Evolutionary conservation across 495 filamentous ascomycete genomes (phyloP), one percentile per base, ranked within the genome.

Genomic region (Pyrenopolyporus hunteri): DNA sequence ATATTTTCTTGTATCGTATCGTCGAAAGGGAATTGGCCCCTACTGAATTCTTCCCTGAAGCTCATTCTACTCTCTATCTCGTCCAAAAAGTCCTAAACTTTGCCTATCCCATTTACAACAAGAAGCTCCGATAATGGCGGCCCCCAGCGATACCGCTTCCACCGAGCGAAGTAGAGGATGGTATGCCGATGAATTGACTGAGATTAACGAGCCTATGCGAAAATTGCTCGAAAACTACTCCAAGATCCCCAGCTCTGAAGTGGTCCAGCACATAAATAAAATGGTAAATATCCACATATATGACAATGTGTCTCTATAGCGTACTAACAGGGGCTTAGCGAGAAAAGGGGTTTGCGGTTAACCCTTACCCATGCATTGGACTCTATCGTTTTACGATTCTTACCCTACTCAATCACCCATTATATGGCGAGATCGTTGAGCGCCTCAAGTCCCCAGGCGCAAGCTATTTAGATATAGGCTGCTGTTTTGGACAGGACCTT

Each of bases 401-500:
- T 20, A 68, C 57, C 26, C 45, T 73, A n/a, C 29, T 39, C 10
- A 50, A 28, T 1, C 52, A 57, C 9, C 59, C 62, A 0, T 0
- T 23, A 3, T 74, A 76, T 53, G 7, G 28, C 0, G 22, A 26
- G 1, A 53, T 72, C 29, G 36, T 66, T 22, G 33, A 45, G 40
- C 22, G 42, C 52, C 55, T 68, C 16, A 45, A 47, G n/a, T 40
- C 37, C 1, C 0, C 54, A 1, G 37, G 52, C 16, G 67, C 54
- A 3, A 43, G 49, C 28, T 64, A 80, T 17, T 67, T 83, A 11
- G 79, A 82, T 28, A 49, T 81, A 2, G 79, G 80, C 0, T 81
- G 76, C 56, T 79, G 74, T 26, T 71, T 81, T 45, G 81, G 73
- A 2, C 73, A 78, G 35, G 78, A 77, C 32, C 39, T 83, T n/a